Percentiles rank a stretch among this genome's conserved stretches.
Conservation (phyloP, 495 filamentous ascomycete species). For the Darksidea phi region DNA sequence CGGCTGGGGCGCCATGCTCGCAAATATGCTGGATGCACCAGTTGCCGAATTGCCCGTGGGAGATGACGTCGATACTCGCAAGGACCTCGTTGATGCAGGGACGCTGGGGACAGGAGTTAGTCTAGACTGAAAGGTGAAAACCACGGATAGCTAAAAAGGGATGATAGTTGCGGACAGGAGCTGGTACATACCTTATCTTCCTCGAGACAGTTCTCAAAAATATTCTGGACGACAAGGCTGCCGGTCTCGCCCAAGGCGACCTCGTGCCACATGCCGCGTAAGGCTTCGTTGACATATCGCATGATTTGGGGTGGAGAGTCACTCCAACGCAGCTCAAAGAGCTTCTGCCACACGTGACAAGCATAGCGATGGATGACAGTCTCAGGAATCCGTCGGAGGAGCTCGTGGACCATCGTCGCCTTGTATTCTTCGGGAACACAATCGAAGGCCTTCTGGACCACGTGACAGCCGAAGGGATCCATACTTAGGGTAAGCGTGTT, state of each 20-base stretch:
- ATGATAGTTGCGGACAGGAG: neutral
- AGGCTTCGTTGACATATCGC: conserved; percentile 94
- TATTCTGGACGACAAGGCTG: conserved; percentile 97
- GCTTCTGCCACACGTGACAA: conserved; percentile 99
- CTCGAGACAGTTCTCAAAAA: conserved; percentile 98
- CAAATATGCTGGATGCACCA: conserved; percentile 99
- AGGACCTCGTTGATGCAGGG: conserved; percentile 96
- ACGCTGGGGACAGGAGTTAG: conserved; percentile 60
- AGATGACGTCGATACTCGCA: conserved; percentile 87
- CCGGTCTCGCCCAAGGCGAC: conserved; percentile 96
- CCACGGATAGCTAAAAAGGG: conserved; percentile 1
- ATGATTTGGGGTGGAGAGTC: conserved; percentile 96
- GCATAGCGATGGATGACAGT: conserved; percentile 98
- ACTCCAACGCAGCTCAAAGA: conserved; percentile 97
- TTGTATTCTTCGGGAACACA: conserved; percentile 97
- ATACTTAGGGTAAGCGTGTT: conserved; percentile 93
- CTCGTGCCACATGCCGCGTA: conserved; percentile 97
- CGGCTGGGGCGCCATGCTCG: conserved; percentile 88
- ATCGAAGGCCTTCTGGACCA: conserved; percentile 97
- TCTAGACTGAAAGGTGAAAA: conserved; percentile 8
- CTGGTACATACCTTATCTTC: conserved; percentile 80
- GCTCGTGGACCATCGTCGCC: conserved; percentile 94
- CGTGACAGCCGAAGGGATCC: conserved; percentile 98
- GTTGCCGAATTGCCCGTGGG: conserved; percentile 98
- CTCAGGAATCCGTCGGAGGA: conserved; percentile 92